Percentiles rank a stretch among this genome's conserved stretches.
Evolutionary conservation across 208 protist genomes (phyloP).

Genomic region (Acanthamoeba triangularis): DNA sequence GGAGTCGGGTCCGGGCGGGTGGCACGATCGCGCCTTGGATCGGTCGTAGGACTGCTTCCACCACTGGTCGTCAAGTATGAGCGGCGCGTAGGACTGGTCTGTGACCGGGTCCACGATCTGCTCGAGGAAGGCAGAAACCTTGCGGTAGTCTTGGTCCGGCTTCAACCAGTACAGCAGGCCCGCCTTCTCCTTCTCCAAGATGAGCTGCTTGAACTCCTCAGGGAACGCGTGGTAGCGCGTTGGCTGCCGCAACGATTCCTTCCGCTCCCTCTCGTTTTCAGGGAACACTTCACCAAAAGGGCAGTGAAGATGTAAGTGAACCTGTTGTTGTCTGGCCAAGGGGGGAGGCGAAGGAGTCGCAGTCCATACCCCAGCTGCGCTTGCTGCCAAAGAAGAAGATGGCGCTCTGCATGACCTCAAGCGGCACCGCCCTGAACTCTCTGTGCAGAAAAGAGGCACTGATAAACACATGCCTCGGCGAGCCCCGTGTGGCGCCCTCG

Average conservation of each 20-base stretch:
- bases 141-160: slow-evolving; percentile 43
- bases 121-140: slow-evolving; percentile 48
- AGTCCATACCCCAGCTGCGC: neutral
- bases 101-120: slow-evolving; percentile 50
- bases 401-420: slow-evolving; percentile 9
- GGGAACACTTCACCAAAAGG: slow-evolving; percentile 14
- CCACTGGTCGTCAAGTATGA: slow-evolving; percentile 67
- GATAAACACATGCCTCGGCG: slow-evolving; percentile 37
- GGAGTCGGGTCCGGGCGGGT: neutral
- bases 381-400: slow-evolving; percentile 74
- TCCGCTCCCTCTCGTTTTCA: neutral
- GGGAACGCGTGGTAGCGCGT: slow-evolving; percentile 58
- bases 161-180: slow-evolving; percentile 74
- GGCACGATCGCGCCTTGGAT: neutral
- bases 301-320: neutral
- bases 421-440: slow-evolving; percentile 18
- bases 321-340: neutral
- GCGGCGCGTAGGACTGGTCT: slow-evolving; percentile 14
- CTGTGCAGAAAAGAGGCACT: slow-evolving; percentile 40
- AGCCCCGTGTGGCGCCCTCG: too few relatives aligned
- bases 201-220: slow-evolving; percentile 33
- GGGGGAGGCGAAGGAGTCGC: too few relatives aligned
- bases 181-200: slow-evolving; percentile 67
- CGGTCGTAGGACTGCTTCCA: slow-evolving; percentile 27
- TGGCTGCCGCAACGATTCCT: slow-evolving; percentile 37